These are phyloP conservation scores for Camellia lanceoleosa DNA, from an alignment of 148 eudicot species.

Conservation along the genomic window DNA sequence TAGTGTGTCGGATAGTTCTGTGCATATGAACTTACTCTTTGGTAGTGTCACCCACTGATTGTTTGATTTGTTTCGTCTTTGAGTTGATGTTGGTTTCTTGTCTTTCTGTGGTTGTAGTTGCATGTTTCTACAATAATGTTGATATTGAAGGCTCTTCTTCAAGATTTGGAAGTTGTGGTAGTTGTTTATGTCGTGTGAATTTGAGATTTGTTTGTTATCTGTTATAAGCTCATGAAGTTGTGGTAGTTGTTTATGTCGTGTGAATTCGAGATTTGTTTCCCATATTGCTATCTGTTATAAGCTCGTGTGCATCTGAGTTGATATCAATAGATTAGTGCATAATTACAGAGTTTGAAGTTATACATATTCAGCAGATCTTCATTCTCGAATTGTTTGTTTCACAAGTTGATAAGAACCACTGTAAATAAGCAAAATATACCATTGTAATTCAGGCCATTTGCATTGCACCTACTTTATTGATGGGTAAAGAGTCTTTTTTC, in stretches of 20 bases:
- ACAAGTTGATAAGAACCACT: no score
- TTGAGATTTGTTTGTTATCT: not conserved
- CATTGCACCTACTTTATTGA: no score
- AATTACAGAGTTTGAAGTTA: no score
- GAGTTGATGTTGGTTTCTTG: not conserved
- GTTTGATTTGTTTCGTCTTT: not conserved
- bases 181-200: not conserved
- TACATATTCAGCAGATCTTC: no score
- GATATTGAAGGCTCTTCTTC: not conserved
- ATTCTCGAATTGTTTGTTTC: no score
- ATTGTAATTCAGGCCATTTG: no score
- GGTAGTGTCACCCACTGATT: no score
- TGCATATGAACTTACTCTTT: not conserved
- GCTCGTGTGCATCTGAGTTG: not conserved
- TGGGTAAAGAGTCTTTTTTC: no score
- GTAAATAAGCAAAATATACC: no score
- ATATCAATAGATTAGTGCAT: no score
- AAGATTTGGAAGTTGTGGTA: not conserved
- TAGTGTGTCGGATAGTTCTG: not conserved
- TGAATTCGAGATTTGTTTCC: not conserved
- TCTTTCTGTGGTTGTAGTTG: not conserved
- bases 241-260: not conserved
- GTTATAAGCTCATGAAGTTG: not conserved
- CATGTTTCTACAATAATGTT: not conserved
- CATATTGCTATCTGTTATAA: not conserved